Evolutionary conservation across 345 rosid species (phyloP).

Genomic region (Eutrema yunnanense): DNA sequence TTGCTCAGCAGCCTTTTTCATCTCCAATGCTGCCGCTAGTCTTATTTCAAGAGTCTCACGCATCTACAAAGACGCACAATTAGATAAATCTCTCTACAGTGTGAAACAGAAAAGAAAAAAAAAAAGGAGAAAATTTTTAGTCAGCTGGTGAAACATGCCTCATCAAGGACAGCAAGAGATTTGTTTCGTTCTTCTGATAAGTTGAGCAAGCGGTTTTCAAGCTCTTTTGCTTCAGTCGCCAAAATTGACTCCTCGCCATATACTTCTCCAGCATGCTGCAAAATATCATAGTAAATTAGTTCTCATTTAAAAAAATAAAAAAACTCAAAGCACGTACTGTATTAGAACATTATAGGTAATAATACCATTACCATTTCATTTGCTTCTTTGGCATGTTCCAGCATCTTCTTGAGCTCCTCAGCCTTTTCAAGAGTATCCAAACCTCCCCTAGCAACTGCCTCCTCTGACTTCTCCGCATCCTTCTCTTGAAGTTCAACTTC

Average conservation of each 20-base stretch:
- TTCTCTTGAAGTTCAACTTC: conserved; percentile 66
- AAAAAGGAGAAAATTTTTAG: background rate
- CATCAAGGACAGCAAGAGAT: conserved; percentile 61
- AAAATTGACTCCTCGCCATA: conserved; percentile 83
- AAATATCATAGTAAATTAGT: conserved; percentile 7
- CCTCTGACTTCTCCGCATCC: conserved; percentile 60
- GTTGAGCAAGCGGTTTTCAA: conserved; percentile 60
- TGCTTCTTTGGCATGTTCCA: conserved; percentile 62
- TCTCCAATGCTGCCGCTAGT: conserved; percentile 47
- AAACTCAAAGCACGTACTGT: background rate
- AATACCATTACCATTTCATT: conserved; percentile 59
- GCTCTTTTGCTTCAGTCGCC: conserved; percentile 75
- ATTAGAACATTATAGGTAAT: background rate
- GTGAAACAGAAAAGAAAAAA: background rate
- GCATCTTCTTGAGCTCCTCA: conserved; percentile 58
- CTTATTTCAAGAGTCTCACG: conserved; percentile 52
- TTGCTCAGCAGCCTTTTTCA: conserved; percentile 50
- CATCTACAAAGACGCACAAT: conserved; percentile 44
- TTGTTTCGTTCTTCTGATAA: conserved; percentile 70
- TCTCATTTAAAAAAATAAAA: background rate
- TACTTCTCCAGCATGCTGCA: conserved; percentile 90
- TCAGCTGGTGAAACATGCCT: conserved; percentile 37
- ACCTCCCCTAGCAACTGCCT: conserved; percentile 63
- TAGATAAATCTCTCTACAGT: background rate
- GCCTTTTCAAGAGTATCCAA: conserved; percentile 44